These are phyloP conservation scores for Aspergillus brasiliensis DNA, from an alignment of 2,329 filamentous ascomycete species.

Conservation along the genomic window DNA sequence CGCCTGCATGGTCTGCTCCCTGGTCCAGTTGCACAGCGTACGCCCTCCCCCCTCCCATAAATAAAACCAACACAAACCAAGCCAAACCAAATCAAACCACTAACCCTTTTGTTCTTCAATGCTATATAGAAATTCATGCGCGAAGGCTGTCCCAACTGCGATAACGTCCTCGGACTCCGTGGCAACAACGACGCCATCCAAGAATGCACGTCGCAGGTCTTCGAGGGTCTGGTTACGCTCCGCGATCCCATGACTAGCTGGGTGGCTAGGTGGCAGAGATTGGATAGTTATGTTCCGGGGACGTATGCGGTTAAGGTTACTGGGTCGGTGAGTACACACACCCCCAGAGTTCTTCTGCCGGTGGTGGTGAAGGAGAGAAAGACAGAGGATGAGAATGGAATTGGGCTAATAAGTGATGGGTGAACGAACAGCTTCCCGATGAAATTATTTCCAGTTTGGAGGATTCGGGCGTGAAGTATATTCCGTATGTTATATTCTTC, in stretches of 20 bases:
- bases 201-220: constrained; percentile 94
- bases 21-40: constrained; percentile 80
- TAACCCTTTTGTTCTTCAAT: constrained; percentile 6
- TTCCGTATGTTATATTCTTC: constrained; percentile 51
- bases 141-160: constrained; percentile 95
- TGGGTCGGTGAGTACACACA: constrained; percentile 60
- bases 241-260: constrained; percentile 81
- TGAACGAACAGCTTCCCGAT: constrained; percentile 51
- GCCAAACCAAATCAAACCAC: background rate
- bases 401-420: background rate
- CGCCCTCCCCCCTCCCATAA: background rate
- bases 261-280: constrained; percentile 94
- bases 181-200: constrained; percentile 78
- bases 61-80: background rate
- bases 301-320: constrained; percentile 95
- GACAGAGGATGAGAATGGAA: background rate
- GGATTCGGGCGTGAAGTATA: constrained; percentile 62
- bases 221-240: constrained; percentile 86
- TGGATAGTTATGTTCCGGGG: constrained; percentile 84
- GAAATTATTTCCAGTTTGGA: constrained; percentile 60
- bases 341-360: too few species aligned
- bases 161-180: constrained; percentile 81
- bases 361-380: background rate
- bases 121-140: constrained; percentile 72
- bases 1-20: constrained; percentile 98